These are phyloP conservation scores for Beta lomatogona DNA, from an alignment of 179 eudicot species.

Conservation along the genomic window DNA sequence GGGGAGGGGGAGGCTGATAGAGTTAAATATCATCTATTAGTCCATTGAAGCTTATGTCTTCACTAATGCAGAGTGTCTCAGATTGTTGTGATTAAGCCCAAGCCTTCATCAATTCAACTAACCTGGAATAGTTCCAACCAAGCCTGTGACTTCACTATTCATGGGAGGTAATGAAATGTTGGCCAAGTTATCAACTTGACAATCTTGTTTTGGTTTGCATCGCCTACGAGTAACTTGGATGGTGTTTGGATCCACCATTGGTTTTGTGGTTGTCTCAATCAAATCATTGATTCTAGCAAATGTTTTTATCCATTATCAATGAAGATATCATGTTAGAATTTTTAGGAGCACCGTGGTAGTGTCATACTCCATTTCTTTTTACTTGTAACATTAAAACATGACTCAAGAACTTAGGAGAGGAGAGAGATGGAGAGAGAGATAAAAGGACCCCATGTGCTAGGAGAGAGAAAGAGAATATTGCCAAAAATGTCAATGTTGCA, in stretches of 20 bases:
- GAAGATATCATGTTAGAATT: neutral
- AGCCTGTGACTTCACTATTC: neutral
- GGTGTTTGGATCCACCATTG: neutral
- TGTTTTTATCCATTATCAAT: neutral
- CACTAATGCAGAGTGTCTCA: neutral
- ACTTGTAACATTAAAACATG: too few relatives aligned
- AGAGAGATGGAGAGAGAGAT: too few relatives aligned
- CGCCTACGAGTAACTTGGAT: neutral
- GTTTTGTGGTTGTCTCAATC: neutral
- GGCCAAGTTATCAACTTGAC: neutral
- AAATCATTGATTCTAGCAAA: neutral
- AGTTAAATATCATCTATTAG: neutral
- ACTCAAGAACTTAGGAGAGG: too few relatives aligned
- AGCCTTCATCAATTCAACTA: neutral
- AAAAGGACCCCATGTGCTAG: too few relatives aligned
- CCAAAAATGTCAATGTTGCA: too few relatives aligned
- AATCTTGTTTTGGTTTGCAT: neutral
- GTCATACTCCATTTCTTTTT: neutral
- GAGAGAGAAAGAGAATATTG: too few relatives aligned
- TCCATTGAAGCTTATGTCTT: neutral
- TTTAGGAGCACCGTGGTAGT: neutral
- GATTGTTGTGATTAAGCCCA: neutral
- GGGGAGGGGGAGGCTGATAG: neutral
- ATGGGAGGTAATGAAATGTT: neutral
- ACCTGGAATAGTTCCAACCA: neutral